Conservation (phyloP, 352 stramenopile species). For the Globisporangium orthogonon region DNA sequence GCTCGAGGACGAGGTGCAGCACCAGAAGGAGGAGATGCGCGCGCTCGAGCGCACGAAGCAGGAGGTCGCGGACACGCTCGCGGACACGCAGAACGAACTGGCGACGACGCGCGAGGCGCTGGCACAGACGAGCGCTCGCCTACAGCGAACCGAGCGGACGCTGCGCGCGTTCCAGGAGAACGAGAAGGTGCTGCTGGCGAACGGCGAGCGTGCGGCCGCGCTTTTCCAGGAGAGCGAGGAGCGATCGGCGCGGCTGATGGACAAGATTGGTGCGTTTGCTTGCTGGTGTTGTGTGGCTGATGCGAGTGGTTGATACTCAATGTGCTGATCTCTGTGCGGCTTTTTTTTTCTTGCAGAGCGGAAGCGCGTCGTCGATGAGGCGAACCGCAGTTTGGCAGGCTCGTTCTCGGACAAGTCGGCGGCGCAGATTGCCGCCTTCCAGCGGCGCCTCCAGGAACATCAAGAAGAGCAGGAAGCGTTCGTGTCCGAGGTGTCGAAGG, state of each 20-base stretch:
- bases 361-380: slow-evolving; percentile 31
- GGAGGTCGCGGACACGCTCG: slow-evolving; percentile 35
- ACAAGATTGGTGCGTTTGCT: slow-evolving; percentile 40
- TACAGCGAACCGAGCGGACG: slow-evolving; percentile 10
- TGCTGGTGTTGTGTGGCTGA: not conserved
- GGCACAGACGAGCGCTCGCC: slow-evolving; percentile 17
- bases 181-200: slow-evolving; percentile 47
- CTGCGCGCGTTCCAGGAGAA: slow-evolving; percentile 38
- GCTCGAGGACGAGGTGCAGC: slow-evolving; percentile 56
- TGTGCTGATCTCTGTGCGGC: not conserved
- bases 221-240: slow-evolving; percentile 56
- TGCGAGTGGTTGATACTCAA: not conserved
- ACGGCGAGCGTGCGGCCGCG: slow-evolving; percentile 37
- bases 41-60: slow-evolving; percentile 36
- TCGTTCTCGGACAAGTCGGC: slow-evolving; percentile 38
- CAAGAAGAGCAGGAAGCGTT: slow-evolving; percentile 39
- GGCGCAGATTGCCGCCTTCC: slow-evolving; percentile 36
- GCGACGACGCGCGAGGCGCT: slow-evolving; percentile 20
- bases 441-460: slow-evolving; percentile 37
- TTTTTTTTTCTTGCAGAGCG: slow-evolving; percentile 21
- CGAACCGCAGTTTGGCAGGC: slow-evolving; percentile 41
- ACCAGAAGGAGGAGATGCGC: slow-evolving; percentile 40
- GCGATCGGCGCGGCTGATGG: slow-evolving; percentile 29
- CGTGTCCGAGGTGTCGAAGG: slow-evolving; percentile 32
- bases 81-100: slow-evolving; percentile 24